Base-by-base conservation (phyloP, 257 asterid species). In the Solanum clarkiae region DNA sequence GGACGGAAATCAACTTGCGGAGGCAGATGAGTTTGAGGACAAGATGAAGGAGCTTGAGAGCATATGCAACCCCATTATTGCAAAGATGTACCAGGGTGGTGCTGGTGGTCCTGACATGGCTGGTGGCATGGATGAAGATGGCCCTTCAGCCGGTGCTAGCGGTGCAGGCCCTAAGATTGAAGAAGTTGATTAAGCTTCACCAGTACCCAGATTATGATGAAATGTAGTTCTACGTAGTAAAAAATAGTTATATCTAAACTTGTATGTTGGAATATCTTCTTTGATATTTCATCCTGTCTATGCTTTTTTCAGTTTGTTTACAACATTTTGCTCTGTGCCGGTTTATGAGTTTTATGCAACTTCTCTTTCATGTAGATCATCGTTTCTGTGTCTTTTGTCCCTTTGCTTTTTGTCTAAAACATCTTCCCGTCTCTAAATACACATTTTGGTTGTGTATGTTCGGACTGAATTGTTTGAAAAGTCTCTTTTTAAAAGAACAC, bases 111-210 rank as follows among this genome's bases (percentile, higher is more conserved):
- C 87, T 42, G 89, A 83, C 40, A 44, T 82, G 84, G 79, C 74
- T 16, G 89, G 89, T 5, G 91, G 89, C 9, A 85, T 86, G 88
- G 88, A 82, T 42, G 91, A 87, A 5, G 91, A 85, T n/a, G 86
- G 20, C 1, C 87, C 89, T 40, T 18, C 87, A 0, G 87, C 80
- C 24, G 88, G 88, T 49, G 86, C 88, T 15, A 82, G 45, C 1
- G 22, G 90, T 80, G 85, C 88, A 18, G 91, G 89, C 16, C 91
- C 91, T 17, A 89, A 89, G 87, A 89, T 89, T 10, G 91, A 89
- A 81, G 89, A 86, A 83, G 89, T 89, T 0, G 91, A 88, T 83
- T 88, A 79, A 88, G 72, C 54, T 10, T 11, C 3, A 68, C 22
- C 22, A 10, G 2, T 10, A 42, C 53, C 0, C n/a, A 7, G n/a